These are phyloP conservation scores for Trichoderma sp. DNA, from an alignment of 2,329 filamentous ascomycete species.

Conservation along the genomic window DNA sequence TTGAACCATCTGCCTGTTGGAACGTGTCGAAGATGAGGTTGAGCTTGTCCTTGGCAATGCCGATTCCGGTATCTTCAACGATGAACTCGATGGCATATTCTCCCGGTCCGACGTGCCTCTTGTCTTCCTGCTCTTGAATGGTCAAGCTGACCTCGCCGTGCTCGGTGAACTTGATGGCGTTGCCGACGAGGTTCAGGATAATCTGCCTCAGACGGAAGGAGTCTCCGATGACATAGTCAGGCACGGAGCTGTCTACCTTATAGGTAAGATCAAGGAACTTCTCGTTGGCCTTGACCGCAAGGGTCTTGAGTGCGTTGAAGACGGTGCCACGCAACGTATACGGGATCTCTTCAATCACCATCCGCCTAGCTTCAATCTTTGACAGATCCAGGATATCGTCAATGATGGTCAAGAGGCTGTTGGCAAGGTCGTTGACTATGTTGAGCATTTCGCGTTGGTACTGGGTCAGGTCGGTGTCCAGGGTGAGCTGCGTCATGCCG, in stretches of 20 bases:
- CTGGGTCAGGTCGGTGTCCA: slow-evolving; percentile 91
- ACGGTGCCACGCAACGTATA: slow-evolving; percentile 93
- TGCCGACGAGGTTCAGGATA: slow-evolving; percentile 94
- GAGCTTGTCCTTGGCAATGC: slow-evolving; percentile 92
- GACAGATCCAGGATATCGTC: slow-evolving; percentile 77
- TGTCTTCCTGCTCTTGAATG: slow-evolving; percentile 70
- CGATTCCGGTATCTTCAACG: slow-evolving; percentile 94
- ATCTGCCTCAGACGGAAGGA: slow-evolving; percentile 96
- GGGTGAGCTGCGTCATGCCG: slow-evolving; percentile 93
- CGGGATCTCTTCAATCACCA: slow-evolving; percentile 97
- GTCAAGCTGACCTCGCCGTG: slow-evolving; percentile 93
- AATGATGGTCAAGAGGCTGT: slow-evolving; percentile 95
- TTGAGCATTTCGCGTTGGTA: slow-evolving; percentile 98
- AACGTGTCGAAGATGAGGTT: slow-evolving; percentile 98
- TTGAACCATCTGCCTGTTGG: slow-evolving; percentile 96
- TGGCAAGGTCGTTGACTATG: slow-evolving; percentile 94
- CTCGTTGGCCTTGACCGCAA: slow-evolving; percentile 97
- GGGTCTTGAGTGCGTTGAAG: slow-evolving; percentile 94
- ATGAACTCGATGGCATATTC: slow-evolving; percentile 96
- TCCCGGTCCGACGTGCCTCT: slow-evolving; percentile 64
- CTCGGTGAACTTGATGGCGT: slow-evolving; percentile 98
- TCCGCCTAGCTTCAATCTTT: slow-evolving; percentile 90
- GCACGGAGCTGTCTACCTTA: slow-evolving; percentile 88
- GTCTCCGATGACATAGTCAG: slow-evolving; percentile 93
- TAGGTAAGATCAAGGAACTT: slow-evolving; percentile 92